A percentile compares a stretch with the other conserved stretches of the same genome.
Evolutionary conservation across 495 filamentous ascomycete genomes (phyloP).

Genomic region (Chaetomium cochliodes): DNA sequence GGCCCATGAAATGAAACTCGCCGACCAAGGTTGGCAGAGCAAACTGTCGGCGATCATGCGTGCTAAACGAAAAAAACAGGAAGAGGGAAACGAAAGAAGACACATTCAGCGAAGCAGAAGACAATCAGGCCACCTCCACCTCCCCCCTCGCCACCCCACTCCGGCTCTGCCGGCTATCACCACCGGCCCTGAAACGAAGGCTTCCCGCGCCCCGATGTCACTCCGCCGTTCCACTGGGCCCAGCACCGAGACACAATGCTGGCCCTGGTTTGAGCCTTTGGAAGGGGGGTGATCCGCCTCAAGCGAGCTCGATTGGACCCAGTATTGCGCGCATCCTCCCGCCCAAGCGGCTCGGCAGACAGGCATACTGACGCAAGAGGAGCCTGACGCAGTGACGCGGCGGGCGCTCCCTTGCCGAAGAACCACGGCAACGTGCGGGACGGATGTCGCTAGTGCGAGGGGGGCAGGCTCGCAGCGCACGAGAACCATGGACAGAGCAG

Average conservation of each 20-base stretch:
- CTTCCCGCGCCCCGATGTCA: neutral
- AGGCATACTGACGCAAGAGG: conserved; percentile 13
- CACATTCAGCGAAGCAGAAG: neutral
- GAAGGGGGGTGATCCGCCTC: neutral
- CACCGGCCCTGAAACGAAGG: neutral
- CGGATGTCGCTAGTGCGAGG: neutral
- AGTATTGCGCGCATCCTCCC: neutral
- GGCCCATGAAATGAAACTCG: neutral
- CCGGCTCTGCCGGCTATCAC: neutral
- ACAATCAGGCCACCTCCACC: neutral
- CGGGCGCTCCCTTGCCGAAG: neutral
- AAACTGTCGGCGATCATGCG: conserved; percentile 2
- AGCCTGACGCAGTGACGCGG: neutral
- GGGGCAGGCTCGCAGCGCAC: neutral
- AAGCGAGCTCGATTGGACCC: neutral
- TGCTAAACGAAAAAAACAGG: neutral
- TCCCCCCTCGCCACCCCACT: neutral
- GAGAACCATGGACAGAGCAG: neutral
- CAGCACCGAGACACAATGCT: neutral
- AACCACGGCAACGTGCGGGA: neutral
- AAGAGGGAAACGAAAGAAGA: neutral
- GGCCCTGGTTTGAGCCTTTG: neutral
- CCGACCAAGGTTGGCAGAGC: neutral
- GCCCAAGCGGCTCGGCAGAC: neutral
- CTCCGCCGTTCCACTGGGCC: neutral